A percentile compares a stretch with the other conserved stretches of the same genome.
These are phyloP conservation scores for Colletotrichum costaricense DNA, from an alignment of 2,329 filamentous ascomycete genomes.

Conservation along the genomic window DNA sequence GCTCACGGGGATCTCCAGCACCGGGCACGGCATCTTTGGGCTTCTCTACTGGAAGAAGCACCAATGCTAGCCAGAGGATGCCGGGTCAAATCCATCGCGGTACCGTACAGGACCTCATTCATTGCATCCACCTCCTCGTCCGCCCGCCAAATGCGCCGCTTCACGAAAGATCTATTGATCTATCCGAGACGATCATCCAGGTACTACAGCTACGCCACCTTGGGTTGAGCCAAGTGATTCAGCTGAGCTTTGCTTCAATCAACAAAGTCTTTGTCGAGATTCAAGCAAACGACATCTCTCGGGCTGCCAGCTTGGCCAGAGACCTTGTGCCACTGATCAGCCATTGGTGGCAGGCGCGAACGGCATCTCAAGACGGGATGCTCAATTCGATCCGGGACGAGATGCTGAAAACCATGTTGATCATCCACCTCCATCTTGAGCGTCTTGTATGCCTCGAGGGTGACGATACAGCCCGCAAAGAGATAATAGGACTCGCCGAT, in stretches of 20 bases:
- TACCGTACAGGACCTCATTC: conserved; percentile 63
- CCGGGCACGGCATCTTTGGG: conserved; percentile 48
- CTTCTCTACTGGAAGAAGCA: conserved; percentile 43
- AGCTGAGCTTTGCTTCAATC: conserved; percentile 79
- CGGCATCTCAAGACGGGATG: conserved; percentile 68
- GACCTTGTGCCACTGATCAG: conserved; percentile 77
- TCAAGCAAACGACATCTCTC: conserved; percentile 74
- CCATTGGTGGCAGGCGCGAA: conserved; percentile 82
- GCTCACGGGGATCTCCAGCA: conserved; percentile 59
- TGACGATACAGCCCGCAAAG: conserved; percentile 51
- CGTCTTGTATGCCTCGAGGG: conserved; percentile 60
- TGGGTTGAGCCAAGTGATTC: conserved; percentile 73
- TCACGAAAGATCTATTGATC: conserved; percentile 62
- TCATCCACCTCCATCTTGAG: conserved; percentile 73
- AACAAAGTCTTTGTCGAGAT: conserved; percentile 76
- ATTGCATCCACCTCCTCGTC: conserved; percentile 74
- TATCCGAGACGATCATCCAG: conserved; percentile 67
- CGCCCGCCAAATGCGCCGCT: conserved; percentile 77
- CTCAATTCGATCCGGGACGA: conserved; percentile 77
- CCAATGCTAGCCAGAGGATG: conserved; percentile 34
- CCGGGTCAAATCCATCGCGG: conserved; percentile 38
- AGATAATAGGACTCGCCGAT: conserved; percentile 75
- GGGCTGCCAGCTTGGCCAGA: conserved; percentile 70
- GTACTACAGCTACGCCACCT: conserved; percentile 71
- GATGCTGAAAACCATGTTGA: conserved; percentile 78